A percentile compares a stretch with the other conserved stretches of the same genome.
Evolutionary conservation across 2,329 filamentous ascomycete genomes (phyloP).

Genomic region (Cytospora piceae): DNA sequence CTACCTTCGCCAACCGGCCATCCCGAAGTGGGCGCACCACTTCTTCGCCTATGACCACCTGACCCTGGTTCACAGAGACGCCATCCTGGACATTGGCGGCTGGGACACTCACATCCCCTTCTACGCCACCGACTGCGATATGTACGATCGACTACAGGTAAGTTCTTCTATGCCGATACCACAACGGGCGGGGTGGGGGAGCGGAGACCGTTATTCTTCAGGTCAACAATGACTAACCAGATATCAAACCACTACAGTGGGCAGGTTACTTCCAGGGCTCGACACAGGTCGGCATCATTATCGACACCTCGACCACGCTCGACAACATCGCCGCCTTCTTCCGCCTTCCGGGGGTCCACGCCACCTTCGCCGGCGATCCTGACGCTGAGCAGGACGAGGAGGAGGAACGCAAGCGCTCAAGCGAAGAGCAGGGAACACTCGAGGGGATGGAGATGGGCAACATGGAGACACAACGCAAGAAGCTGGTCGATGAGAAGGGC

Average conservation of each 20-base stretch:
- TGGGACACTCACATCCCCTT: constrained; percentile 58
- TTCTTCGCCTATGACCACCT: constrained; percentile 56
- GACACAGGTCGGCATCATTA: constrained; percentile 45
- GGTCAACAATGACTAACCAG: constrained; percentile 37
- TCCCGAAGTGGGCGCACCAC: constrained; percentile 50
- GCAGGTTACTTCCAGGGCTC: constrained; percentile 46
- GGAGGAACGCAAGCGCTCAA: constrained; percentile 32
- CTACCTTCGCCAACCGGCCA: constrained; percentile 40
- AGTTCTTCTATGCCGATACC: background rate
- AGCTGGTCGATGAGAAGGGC: constrained; percentile 35
- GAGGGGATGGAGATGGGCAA: constrained; percentile 39
- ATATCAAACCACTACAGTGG: constrained; percentile 39
- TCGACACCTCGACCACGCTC: constrained; percentile 46
- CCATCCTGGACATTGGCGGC: constrained; percentile 48
- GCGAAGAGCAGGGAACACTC: constrained; percentile 35
- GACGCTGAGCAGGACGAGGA: constrained; percentile 33
- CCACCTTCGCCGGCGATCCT: constrained; percentile 41
- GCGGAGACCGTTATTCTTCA: background rate
- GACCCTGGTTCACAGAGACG: constrained; percentile 52
- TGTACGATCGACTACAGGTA: constrained; percentile 33
- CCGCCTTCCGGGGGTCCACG: constrained; percentile 42
- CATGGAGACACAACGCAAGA: constrained; percentile 42
- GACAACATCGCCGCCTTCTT: constrained; percentile 49
- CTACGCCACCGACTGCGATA: constrained; percentile 54
- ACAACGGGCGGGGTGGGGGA: background rate